Percentiles rank a stretch among this genome's conserved stretches.
Evolutionary conservation across 202 grass and related monocot species (phyloP).

Genomic region (Sporobolus alterniflorus): DNA sequence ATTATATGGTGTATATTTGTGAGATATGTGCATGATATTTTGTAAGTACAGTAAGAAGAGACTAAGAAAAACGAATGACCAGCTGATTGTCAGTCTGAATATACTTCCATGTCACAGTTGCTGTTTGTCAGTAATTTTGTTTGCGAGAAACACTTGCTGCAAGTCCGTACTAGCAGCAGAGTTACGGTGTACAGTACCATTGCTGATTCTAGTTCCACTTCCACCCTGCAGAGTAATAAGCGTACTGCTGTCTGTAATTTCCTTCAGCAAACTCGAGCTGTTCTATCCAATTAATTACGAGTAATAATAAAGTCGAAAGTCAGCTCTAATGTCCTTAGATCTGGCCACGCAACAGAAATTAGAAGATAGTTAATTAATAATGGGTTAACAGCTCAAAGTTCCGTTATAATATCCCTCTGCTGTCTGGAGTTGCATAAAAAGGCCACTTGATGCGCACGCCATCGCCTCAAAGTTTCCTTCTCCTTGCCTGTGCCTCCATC

Average conservation of each 20-base stretch:
- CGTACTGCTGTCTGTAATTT: not conserved
- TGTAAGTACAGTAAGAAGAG: no score
- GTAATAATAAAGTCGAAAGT: constrained; percentile 18
- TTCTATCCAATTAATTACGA: not conserved
- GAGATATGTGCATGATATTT: no score
- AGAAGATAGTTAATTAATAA: not conserved
- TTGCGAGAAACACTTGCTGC: not conserved
- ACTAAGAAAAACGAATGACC: not conserved
- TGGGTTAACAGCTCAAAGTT: not conserved
- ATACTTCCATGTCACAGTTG: not conserved
- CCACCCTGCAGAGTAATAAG: no score
- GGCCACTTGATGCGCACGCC: constrained; percentile 30
- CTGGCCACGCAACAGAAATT: not conserved
- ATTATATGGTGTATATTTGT: no score
- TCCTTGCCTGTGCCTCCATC: not conserved
- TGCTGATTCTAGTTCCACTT: not conserved
- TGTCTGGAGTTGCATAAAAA: constrained; percentile 45
- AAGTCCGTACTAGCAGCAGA: not conserved
- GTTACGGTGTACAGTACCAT: not conserved
- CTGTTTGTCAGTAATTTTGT: not conserved
- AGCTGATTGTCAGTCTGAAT: not conserved
- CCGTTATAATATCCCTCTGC: not conserved
- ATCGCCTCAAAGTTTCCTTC: not conserved
- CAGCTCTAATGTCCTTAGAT: constrained; percentile 27
- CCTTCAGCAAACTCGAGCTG: not conserved